These are phyloP conservation scores for Suhomyces wounanorum DNA, from an alignment of 1,139 yeast genomes.

Conservation along the genomic window DNA sequence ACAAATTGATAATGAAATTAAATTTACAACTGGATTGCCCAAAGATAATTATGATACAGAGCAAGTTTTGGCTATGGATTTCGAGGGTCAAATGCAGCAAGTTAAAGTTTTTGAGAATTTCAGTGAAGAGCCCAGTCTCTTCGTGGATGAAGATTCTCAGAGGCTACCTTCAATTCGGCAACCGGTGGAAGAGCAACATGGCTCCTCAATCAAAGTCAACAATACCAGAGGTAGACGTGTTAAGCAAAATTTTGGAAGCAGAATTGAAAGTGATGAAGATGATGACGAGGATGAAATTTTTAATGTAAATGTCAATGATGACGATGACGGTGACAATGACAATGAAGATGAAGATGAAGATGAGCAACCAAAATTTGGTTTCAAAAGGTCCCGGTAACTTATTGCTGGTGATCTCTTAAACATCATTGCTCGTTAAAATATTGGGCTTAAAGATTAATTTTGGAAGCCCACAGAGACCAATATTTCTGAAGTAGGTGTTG, in stretches of 20 bases:
- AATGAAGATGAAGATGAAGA: slow-evolving; percentile 39
- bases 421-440: background rate
- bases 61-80: slow-evolving; percentile 24
- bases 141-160: slow-evolving; percentile 25
- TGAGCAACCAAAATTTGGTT: slow-evolving; percentile 43
- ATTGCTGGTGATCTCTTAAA: too few species aligned
- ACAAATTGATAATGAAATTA: slow-evolving; percentile 18
- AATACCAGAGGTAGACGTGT: background rate
- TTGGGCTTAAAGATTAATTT: background rate
- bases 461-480: slow-evolving; percentile 49
- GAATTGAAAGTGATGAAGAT: background rate
- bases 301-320: background rate
- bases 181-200: background rate
- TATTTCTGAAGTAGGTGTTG: slow-evolving; percentile 47
- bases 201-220: background rate
- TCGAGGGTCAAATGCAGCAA: slow-evolving; percentile 29
- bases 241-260: background rate
- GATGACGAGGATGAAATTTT: background rate
- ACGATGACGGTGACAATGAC: slow-evolving; percentile 19
- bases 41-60: slow-evolving; percentile 11
- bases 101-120: slow-evolving; percentile 19
- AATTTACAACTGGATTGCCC: slow-evolving; percentile 9
- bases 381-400: slow-evolving; percentile 14
- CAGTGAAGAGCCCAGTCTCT: slow-evolving; percentile 12
- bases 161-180: background rate